Evolutionary conservation across 2,329 filamentous ascomycete species (phyloP).

Genomic region (Paraphoma chrysanthemicola): DNA sequence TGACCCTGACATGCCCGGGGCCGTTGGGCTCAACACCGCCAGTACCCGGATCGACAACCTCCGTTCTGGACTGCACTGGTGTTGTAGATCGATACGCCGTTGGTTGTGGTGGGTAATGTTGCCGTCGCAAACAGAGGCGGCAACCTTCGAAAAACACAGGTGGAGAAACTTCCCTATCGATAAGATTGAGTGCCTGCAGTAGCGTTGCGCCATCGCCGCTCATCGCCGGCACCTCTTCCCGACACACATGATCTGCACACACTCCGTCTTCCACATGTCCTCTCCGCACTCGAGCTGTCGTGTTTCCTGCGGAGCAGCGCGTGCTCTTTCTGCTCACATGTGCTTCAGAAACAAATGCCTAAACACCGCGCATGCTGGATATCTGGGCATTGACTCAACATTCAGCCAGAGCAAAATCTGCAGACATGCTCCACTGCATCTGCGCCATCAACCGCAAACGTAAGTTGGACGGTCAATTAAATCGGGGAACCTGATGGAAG

Average conservation of each 20-base stretch:
- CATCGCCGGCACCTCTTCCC: constrained; percentile 10
- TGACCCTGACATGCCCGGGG: background rate
- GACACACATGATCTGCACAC: constrained; percentile 6
- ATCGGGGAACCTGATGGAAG: too few species aligned
- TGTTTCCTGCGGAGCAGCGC: background rate
- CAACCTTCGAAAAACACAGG: constrained; percentile 9
- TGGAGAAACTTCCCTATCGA: constrained; percentile 28
- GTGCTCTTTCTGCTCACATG: too few species aligned
- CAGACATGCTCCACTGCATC: background rate
- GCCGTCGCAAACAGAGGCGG: background rate
- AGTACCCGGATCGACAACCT: background rate
- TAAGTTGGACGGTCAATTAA: too few species aligned
- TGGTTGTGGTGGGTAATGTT: background rate
- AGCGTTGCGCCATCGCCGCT: background rate
- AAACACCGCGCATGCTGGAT: background rate
- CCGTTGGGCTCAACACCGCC: background rate
- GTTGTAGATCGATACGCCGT: constrained; percentile 2
- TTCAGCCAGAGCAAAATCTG: background rate
- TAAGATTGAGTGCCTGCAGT: constrained; percentile 26
- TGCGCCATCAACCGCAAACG: too few species aligned
- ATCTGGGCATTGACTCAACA: background rate
- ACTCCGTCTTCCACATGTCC: background rate
- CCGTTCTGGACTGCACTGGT: background rate
- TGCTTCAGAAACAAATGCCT: background rate
- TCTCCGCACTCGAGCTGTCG: background rate